Conservation (phyloP, 257 asterid genomes). For the Dorcoceras hygrometricum region DNA sequence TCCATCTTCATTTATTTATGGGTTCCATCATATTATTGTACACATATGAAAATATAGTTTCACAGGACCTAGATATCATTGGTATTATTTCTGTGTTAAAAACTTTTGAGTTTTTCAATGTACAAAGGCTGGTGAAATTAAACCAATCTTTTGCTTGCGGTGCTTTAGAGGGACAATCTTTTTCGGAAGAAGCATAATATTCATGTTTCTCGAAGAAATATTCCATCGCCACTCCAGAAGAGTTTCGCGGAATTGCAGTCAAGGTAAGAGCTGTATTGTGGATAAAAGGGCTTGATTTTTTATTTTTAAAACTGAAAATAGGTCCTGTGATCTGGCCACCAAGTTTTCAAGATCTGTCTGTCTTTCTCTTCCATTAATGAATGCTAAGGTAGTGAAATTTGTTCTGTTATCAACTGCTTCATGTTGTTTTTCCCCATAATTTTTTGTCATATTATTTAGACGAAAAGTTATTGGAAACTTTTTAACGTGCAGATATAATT, state of each 20-base stretch:
- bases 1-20: constrained; percentile 11
- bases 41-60: background rate
- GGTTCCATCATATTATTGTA: constrained; percentile 12
- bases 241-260: constrained; percentile 58
- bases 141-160: background rate
- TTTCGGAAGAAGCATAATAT: constrained; percentile 74
- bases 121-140: background rate
- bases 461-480: background rate
- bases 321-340: background rate
- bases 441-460: background rate
- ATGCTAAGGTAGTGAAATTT: background rate
- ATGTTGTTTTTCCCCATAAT: background rate
- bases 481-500: constrained; percentile 54
- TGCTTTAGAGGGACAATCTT: constrained; percentile 63
- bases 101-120: constrained; percentile 6
- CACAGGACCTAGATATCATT: background rate
- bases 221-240: constrained; percentile 74
- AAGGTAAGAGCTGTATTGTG: constrained; percentile 39
- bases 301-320: no score
- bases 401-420: background rate
- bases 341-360: background rate
- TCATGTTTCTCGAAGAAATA: constrained; percentile 84
- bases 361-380: no score
- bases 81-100: background rate
- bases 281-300: background rate